Base-by-base conservation (phyloP, 169 alveolate species). In the Cryptosporidium ryanae region DNA sequence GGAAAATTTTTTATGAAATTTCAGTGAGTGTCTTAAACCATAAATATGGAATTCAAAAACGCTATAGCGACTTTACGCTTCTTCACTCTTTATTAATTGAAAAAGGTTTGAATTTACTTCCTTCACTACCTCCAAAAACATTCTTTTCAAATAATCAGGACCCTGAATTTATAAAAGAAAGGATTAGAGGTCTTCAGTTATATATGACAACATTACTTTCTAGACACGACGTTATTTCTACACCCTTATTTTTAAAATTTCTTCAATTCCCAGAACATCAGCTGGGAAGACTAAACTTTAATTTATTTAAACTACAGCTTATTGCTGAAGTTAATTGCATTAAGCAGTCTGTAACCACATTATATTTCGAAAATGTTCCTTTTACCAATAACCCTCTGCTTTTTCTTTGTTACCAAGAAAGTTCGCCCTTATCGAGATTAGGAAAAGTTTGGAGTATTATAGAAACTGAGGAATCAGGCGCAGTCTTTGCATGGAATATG, bases 381-480 rank as follows among this genome's bases (percentile, higher is more conserved):
- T 31, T 31, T 15, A 57, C 64, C 3, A 70, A 61, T 38, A 38
- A 25, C 43, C 71, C 68, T n/a, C n/a, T 76, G 21, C 23, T 61
- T n/a, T 57, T 76, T 76, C 31, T 76, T 23, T 18, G 65, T n/a
- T 61, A 76, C 27, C 87, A 76, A 44, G 87, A 76, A 38, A 76
- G 54, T 23, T 76, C 87, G 25, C 25, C 71, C 21, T 55, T 76
- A 1, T 76, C 87, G 15, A 76, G 87, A 76, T 44, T 76, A 34
- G 87, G 87, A 0, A 76, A 44, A 76, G 87, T 76, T 59, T 76
- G 87, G 87, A 76, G 87, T 43, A 76, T 76, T 17, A 76, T 76
- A 8, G 87, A 76, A n/a, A 8, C 87, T 18, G 87, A 76, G 21
- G 87, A 76, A 32, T 34, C 71, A 23, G 87, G 87, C 5, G 57